Conservation (phyloP, 2,329 filamentous ascomycete genomes). For the Clarireedia hainanense region DNA sequence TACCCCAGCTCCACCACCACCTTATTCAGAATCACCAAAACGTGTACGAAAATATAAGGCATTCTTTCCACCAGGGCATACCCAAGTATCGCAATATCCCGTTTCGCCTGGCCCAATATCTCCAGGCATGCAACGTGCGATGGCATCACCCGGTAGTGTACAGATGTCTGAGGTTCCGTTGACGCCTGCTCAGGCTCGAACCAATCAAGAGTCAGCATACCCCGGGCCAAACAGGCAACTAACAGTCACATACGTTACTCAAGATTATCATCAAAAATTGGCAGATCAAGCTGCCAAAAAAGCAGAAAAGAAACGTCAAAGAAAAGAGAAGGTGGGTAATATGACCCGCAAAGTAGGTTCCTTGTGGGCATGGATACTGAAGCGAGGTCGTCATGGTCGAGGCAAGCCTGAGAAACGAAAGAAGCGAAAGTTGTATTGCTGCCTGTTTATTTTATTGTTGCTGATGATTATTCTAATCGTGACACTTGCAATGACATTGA, state of each 20-base stretch:
- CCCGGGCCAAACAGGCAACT: slow-evolving; percentile 17
- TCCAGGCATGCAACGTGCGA: slow-evolving; percentile 52
- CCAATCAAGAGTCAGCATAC: slow-evolving; percentile 28
- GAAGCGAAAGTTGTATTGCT: slow-evolving; percentile 51
- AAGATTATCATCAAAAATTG: slow-evolving; percentile 3
- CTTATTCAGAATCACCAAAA: slow-evolving; percentile 25
- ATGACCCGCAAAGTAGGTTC: slow-evolving; percentile 49
- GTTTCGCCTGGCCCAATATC: slow-evolving; percentile 55
- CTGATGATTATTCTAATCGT: slow-evolving; percentile 49
- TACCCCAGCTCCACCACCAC: slow-evolving; percentile 21
- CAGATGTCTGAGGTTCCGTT: slow-evolving; percentile 52
- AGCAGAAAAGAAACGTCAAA: slow-evolving; percentile 38
- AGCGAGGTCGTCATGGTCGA: slow-evolving; percentile 57
- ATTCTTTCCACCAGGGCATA: slow-evolving; percentile 48
- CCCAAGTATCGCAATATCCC: slow-evolving; percentile 44
- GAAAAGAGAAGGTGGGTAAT: slow-evolving; percentile 59
- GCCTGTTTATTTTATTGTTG: slow-evolving; percentile 43
- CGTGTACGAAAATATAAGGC: slow-evolving; percentile 40
- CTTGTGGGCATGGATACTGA: slow-evolving; percentile 56
- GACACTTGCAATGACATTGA: slow-evolving; percentile 50
- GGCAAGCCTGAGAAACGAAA: slow-evolving; percentile 55
- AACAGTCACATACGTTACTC: slow-evolving; percentile 12
- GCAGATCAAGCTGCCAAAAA: slow-evolving; percentile 20
- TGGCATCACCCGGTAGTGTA: slow-evolving; percentile 55
- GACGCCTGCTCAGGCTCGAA: slow-evolving; percentile 32